Conservation (phyloP, 2,329 filamentous ascomycete species). For the Lecanoromycetidae sp. region DNA sequence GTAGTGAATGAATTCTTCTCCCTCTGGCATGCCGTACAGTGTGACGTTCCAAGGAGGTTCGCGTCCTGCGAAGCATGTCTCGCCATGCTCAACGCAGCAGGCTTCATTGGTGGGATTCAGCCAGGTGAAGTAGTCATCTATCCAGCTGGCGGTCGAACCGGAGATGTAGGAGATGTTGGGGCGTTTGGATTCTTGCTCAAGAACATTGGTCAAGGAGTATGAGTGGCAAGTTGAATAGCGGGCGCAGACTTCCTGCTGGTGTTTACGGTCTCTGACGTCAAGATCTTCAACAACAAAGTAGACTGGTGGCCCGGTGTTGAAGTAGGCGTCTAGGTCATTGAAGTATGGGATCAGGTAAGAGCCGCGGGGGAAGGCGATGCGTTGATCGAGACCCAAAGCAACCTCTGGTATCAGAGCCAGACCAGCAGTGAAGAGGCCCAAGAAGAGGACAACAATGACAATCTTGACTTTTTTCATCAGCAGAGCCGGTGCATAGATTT, state of each 20-base stretch:
- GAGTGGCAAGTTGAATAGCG: slow-evolving; percentile 80
- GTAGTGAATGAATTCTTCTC: slow-evolving; percentile 80
- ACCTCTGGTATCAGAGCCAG: slow-evolving; percentile 76
- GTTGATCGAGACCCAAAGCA: slow-evolving; percentile 79
- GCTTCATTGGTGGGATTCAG: slow-evolving; percentile 72
- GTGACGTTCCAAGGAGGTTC: slow-evolving; percentile 80
- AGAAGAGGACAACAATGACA: slow-evolving; percentile 63
- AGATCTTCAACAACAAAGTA: slow-evolving; percentile 84
- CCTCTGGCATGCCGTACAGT: slow-evolving; percentile 81
- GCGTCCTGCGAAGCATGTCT: slow-evolving; percentile 67
- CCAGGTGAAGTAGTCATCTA: slow-evolving; percentile 95
- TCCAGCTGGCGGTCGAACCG: slow-evolving; percentile 82
- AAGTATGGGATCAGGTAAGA: slow-evolving; percentile 96
- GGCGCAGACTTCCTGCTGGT: slow-evolving; percentile 81
- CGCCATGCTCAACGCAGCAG: slow-evolving; percentile 55
- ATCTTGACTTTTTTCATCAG: slow-evolving; percentile 72
- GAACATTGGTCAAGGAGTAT: slow-evolving; percentile 71
- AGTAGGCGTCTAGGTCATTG: slow-evolving; percentile 86
- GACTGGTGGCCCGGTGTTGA: slow-evolving; percentile 81
- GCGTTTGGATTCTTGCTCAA: slow-evolving; percentile 90
- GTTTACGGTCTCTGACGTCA: slow-evolving; percentile 60
- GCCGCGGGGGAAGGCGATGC: slow-evolving; percentile 83
- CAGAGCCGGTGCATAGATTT: slow-evolving; percentile 70
- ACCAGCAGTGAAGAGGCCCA: slow-evolving; percentile 75
- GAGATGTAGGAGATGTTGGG: slow-evolving; percentile 78